phyloP scores from a whole-genome alignment of 2,329 filamentous ascomycete genomes.

The Aspergillus sp. region DNA sequence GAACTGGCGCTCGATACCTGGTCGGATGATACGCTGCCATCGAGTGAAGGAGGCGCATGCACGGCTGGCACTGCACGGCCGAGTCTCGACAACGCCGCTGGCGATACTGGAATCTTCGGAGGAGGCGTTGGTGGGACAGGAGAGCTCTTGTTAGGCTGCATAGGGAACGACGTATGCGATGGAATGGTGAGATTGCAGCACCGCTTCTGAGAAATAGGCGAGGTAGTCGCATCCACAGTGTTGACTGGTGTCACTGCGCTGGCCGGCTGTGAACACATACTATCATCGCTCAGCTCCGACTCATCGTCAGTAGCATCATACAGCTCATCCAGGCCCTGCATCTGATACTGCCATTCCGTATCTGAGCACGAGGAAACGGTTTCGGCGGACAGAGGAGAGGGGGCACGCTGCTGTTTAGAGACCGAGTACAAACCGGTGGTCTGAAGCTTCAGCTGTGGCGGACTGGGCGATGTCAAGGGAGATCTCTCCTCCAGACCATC shows the following conservation, averaged over 20 bases:
- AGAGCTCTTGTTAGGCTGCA: conserved; percentile 44
- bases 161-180: conserved; percentile 50
- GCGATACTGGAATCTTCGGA: conserved; percentile 62
- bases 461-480: not conserved
- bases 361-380: conserved; percentile 36
- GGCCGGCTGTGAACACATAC: conserved; percentile 43
- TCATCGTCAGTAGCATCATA: conserved; percentile 83
- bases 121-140: conserved; percentile 43
- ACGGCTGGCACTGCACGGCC: conserved; percentile 61
- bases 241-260: conserved; percentile 37
- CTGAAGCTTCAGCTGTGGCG: conserved; percentile 28
- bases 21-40: conserved; percentile 81
- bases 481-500: not conserved
- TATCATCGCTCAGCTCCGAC: conserved; percentile 43
- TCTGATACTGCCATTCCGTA: conserved; percentile 57
- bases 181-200: conserved; percentile 54
- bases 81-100: conserved; percentile 64
- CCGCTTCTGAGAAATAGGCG: conserved; percentile 38
- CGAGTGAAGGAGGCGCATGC: conserved; percentile 77
- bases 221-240: conserved; percentile 27
- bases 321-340: conserved; percentile 72
- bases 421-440: conserved; percentile 21
- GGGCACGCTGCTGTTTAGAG: conserved; percentile 17
- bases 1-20: conserved; percentile 76
- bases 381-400: conserved; percentile 26